A percentile compares a stretch with the other conserved stretches of the same genome.
Evolutionary conservation across 805 yeast species (phyloP).

Genomic region (Blastobotrys parvus): DNA sequence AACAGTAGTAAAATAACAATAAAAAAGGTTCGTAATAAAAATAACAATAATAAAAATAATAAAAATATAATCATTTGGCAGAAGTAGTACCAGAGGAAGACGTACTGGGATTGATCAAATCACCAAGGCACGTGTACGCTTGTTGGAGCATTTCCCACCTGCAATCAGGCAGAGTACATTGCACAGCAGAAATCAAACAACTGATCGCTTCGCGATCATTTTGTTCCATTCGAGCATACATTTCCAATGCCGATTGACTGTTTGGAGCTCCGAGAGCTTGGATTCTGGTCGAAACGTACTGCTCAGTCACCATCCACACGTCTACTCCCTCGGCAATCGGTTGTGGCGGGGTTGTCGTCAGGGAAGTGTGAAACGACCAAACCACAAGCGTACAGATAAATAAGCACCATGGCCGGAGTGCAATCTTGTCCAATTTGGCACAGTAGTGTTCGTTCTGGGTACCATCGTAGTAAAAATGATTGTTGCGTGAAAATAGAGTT

Average conservation of each 20-base stretch:
- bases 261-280: constrained; percentile 8
- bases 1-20: no score
- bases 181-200: constrained; percentile 16
- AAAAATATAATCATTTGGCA: no score
- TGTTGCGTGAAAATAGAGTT: constrained; percentile 10
- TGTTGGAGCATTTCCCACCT: constrained; percentile 24
- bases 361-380: constrained; percentile 19
- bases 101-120: no score
- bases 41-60: no score
- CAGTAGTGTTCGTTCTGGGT: not conserved
- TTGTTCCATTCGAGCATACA: constrained; percentile 5
- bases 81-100: no score
- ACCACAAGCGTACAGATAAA: constrained; percentile 21
- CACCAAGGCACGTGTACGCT: constrained; percentile 17
- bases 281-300: constrained; percentile 11
- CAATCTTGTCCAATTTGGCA: constrained; percentile 18
- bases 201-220: constrained; percentile 5
- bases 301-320: constrained; percentile 13
- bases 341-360: constrained; percentile 2
- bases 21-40: no score
- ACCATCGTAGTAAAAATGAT: not conserved
- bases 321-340: constrained; percentile 5
- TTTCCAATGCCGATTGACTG: not conserved
- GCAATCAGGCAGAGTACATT: constrained; percentile 15
- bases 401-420: constrained; percentile 24